Base-by-base conservation (phyloP, 78 protist species). In the Speleostelium caveatum region DNA sequence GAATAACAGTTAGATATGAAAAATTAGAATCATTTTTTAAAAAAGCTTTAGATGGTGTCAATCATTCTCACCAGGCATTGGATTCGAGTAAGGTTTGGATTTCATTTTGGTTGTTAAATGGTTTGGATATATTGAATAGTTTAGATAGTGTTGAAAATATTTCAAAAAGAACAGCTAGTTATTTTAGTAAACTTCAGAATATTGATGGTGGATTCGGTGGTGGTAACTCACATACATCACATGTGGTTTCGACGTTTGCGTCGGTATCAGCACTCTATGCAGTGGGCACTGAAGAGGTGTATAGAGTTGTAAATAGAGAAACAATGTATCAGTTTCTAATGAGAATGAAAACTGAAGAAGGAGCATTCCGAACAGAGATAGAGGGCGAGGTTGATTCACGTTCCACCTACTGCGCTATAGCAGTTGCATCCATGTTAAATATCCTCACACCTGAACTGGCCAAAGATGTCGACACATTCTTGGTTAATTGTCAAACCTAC, bases 161-260 rank as follows among this genome's bases (percentile, higher is more conserved):
- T 33, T 28, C 80, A 16, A 30, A 30, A 33, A 36, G 80, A 24
- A 28, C 71, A n/a, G 42, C 41, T n/a, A 28, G 8, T 14, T 92
- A 71, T 28, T 42, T 83, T 14, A 39, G 24, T 21, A 21, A n/a
- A 39, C 58, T 77, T n/a, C 95, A 75, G 28, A 55, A 80, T 30
- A 35, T 32, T 22, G 59, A 73, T 58, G 96, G 96, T 36, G 96
- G 96, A 28, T 94, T 83, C 28, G 96, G 86, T 42, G 96, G 96
- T 55, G 96, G 96, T 26, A 53, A 96, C 4, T 69, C 77, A 14
- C 99, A 97, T 74, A 32, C 75, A 7, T 61, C 98, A 28, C 99
- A 99, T 36, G 89, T 97, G 1, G 99, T 99, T 4, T 98, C 99
- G 4, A 98, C 99, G 6, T 99, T 97, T 59, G 99, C 99, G 0